Evolutionary conservation across 495 filamentous ascomycete species (phyloP).

Genomic region (Cudoniella acicularis): DNA sequence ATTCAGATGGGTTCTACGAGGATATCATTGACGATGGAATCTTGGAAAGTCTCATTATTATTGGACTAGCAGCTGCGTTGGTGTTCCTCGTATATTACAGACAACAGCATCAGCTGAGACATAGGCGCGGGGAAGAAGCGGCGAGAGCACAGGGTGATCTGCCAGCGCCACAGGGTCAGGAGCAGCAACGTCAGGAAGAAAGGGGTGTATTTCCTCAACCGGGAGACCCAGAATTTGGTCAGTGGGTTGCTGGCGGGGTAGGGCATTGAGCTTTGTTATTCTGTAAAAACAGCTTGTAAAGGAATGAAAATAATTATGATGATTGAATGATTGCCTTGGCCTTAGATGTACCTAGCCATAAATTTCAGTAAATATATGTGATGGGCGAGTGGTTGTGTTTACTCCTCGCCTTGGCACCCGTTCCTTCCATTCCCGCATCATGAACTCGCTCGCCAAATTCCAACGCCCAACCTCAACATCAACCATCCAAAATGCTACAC

Average conservation of each 20-base stretch:
- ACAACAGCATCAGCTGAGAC: conserved; percentile 63
- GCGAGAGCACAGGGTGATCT: conserved; percentile 31
- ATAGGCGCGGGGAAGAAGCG: conserved; percentile 27
- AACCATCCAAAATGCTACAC: conserved; percentile 12
- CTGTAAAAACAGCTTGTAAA: conserved; percentile 22
- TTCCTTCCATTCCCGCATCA: background rate
- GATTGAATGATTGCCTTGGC: background rate
- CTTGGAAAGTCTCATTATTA: conserved; percentile 80
- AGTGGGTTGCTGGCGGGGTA: conserved; percentile 74
- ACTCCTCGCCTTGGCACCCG: background rate
- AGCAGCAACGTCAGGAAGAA: conserved; percentile 37
- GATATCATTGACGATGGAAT: conserved; percentile 70
- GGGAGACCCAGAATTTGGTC: conserved; percentile 65
- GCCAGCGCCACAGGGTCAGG: conserved; percentile 7
- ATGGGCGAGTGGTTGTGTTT: too few species aligned
- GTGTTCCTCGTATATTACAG: conserved; percentile 79
- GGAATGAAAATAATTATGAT: background rate
- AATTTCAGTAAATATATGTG: too few species aligned
- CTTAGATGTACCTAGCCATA: background rate
- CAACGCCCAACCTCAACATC: conserved; percentile 9
- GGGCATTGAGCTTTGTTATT: conserved; percentile 52
- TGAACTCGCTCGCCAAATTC: background rate
- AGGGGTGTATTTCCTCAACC: conserved; percentile 69
- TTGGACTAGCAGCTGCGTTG: conserved; percentile 69
- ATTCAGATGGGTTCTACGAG: conserved; percentile 61